phyloP scores from a whole-genome alignment of 164 flowering plant genomes.

The Protea cynaroides region DNA sequence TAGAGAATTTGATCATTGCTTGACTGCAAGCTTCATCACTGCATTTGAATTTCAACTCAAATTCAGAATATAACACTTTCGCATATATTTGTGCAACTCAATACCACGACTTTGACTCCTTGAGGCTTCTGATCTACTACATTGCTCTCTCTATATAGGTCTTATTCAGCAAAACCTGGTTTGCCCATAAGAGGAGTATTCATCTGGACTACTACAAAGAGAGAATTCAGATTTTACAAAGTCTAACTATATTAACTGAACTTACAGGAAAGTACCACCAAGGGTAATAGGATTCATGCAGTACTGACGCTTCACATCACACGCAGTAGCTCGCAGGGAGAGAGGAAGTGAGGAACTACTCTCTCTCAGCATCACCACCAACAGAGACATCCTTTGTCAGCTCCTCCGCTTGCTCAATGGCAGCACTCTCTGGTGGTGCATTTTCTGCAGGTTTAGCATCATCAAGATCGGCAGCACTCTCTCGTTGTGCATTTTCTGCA shows the following conservation, averaged over 20 bases:
- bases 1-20: too few species aligned
- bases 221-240: background rate
- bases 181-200: background rate
- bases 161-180: background rate
- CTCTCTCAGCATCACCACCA: conserved; percentile 4
- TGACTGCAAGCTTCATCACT: too few species aligned
- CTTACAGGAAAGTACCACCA: background rate
- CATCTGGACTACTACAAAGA: background rate
- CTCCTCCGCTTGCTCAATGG: conserved; percentile 14
- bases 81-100: too few species aligned
- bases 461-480: conserved; percentile 12
- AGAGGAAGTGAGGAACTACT: conserved; percentile 1
- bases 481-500: conserved; percentile 21
- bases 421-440: conserved; percentile 16
- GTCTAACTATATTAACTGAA: background rate
- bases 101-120: too few species aligned
- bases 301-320: background rate
- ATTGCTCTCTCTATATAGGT: too few species aligned
- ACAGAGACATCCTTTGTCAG: conserved; percentile 11
- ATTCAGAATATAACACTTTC: too few species aligned
- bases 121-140: too few species aligned
- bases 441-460: conserved; percentile 26
- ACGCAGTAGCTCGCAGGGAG: too few species aligned
- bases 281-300: background rate
- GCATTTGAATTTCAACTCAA: too few species aligned